phyloP scores from a whole-genome alignment of 306 rosid species.

The Begonia peltatifolia region DNA sequence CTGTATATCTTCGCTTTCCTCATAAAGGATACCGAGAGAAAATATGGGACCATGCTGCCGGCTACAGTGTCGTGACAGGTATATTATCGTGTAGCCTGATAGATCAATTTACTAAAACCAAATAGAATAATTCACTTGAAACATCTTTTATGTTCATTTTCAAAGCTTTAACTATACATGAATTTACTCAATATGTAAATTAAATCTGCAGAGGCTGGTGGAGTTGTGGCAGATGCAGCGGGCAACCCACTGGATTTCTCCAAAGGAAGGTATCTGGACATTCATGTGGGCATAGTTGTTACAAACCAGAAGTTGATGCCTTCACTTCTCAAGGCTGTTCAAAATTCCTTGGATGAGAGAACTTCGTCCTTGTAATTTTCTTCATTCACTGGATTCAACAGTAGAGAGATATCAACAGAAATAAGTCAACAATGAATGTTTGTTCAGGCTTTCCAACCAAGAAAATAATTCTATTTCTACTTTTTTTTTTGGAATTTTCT shows the following conservation, averaged over 20 bases:
- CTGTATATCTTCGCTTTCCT: constrained; percentile 83
- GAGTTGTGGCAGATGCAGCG: constrained; percentile 62
- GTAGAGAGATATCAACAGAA: too few relatives aligned
- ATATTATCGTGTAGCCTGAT: not conserved
- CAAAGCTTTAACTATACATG: too few relatives aligned
- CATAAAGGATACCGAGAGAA: constrained; percentile 82
- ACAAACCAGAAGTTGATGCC: constrained; percentile 91
- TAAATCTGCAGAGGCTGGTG: constrained; percentile 73
- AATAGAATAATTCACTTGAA: too few relatives aligned
- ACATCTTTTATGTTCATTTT: too few relatives aligned
- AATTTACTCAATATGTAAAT: too few relatives aligned
- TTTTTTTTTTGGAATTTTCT: too few relatives aligned
- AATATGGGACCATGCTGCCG: constrained; percentile 99
- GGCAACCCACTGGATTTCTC: constrained; percentile 87
- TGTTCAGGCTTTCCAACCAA: too few relatives aligned
- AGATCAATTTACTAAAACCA: too few relatives aligned
- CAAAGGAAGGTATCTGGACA: constrained; percentile 67
- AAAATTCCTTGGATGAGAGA: constrained; percentile 52
- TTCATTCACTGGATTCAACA: too few relatives aligned
- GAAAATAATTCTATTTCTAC: too few relatives aligned
- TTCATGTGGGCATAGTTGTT: constrained; percentile 66
- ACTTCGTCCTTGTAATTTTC: not conserved
- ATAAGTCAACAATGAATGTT: too few relatives aligned
- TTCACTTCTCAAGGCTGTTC: constrained; percentile 58
- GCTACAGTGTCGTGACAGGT: constrained; percentile 84